These are phyloP conservation scores for Canavalia ensiformis DNA, from an alignment of 306 rosid species.

Conservation along the genomic window DNA sequence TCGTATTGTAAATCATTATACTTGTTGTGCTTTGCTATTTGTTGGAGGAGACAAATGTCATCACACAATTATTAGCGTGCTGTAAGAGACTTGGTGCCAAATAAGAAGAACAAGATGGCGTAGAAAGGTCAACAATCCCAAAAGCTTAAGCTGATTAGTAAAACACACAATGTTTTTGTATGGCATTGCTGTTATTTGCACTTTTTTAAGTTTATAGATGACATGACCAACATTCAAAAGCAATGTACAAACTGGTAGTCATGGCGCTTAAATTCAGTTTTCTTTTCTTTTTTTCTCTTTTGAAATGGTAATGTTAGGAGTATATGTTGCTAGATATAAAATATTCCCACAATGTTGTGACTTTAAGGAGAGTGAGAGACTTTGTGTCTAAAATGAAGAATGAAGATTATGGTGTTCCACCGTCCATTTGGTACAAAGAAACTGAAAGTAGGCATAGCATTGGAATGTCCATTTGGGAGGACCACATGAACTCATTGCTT, in stretches of 20 bases:
- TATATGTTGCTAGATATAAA: background rate
- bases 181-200: no score
- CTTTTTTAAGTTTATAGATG: background rate
- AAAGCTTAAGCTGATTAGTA: no score
- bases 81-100: background rate
- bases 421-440: slow-evolving; percentile 61
- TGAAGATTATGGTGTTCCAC: slow-evolving; percentile 44
- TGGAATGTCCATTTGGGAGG: no score
- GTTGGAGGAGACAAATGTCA: slow-evolving; percentile 5
- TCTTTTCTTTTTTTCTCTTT: background rate
- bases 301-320: background rate
- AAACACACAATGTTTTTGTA: no score
- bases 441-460: background rate
- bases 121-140: background rate
- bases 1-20: slow-evolving; percentile 19
- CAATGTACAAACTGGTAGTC: no score
- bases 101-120: slow-evolving; percentile 8
- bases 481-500: slow-evolving; percentile 28
- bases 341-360: slow-evolving; percentile 9
- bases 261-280: background rate
- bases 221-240: background rate
- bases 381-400: slow-evolving; percentile 15
- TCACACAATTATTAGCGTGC: background rate
- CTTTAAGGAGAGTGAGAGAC: slow-evolving; percentile 1
- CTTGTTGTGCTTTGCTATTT: slow-evolving; percentile 3